phyloP scores from a whole-genome alignment of 2,329 filamentous ascomycete genomes.

The Colletotrichum nymphaeae region DNA sequence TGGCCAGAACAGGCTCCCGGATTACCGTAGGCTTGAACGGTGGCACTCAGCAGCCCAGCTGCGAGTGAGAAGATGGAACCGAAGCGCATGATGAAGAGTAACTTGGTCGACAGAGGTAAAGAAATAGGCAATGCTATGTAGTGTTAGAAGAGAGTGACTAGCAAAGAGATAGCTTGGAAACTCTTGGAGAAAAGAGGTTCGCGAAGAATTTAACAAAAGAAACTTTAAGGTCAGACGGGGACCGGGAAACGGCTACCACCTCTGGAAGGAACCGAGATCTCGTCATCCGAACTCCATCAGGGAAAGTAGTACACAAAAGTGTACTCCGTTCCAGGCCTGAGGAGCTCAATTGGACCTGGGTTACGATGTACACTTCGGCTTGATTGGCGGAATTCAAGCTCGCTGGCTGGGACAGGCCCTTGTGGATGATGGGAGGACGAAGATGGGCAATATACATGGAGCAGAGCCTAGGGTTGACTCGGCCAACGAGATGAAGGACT shows the following conservation, averaged over 20 bases:
- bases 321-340: not conserved
- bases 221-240: not conserved
- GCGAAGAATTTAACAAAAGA: not conserved
- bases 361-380: not conserved
- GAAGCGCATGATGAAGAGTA: conserved; percentile 17
- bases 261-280: conserved; percentile 1
- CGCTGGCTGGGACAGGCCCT: not conserved
- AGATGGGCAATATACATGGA: conserved; percentile 24
- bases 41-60: conserved; percentile 18
- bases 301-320: not conserved
- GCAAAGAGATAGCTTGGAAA: not conserved
- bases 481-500: conserved; percentile 28
- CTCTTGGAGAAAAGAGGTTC: not conserved
- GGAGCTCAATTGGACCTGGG: not conserved
- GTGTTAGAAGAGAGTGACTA: not conserved
- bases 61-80: conserved; percentile 28
- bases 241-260: not conserved
- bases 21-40: conserved; percentile 39
- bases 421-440: not conserved
- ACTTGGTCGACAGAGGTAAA: not conserved
- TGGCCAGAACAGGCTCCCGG: conserved; percentile 51
- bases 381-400: conserved; percentile 21
- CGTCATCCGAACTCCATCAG: conserved; percentile 1
- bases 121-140: not conserved
- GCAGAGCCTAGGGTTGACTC: conserved; percentile 2